A percentile compares a stretch with the other conserved stretches of the same genome.
These are phyloP conservation scores for Camellia granthamiana DNA, from an alignment of 148 eudicot species.

Conservation along the genomic window DNA sequence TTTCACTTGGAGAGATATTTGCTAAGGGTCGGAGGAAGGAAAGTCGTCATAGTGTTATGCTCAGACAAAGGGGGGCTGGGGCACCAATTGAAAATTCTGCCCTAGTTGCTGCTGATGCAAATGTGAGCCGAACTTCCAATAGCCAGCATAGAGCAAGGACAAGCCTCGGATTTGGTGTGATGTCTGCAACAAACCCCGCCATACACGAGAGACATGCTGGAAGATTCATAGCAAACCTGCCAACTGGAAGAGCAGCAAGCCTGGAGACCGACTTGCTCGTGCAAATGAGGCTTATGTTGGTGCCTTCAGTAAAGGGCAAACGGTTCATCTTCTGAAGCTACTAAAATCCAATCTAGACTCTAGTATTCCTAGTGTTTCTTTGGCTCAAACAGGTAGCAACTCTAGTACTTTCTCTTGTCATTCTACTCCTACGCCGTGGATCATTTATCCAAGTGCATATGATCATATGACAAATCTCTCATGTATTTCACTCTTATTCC, in stretches of 20 bases:
- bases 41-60: not conserved
- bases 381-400: conserved; percentile 3
- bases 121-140: not conserved
- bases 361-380: conserved; percentile 18
- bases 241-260: not conserved
- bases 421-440: too few relatives aligned
- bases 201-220: not conserved
- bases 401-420: not conserved
- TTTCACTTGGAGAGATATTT: not conserved
- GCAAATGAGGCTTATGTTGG: not conserved
- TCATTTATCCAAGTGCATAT: too few relatives aligned
- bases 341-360: conserved; percentile 1
- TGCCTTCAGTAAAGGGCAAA: conserved; percentile 5
- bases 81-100: not conserved
- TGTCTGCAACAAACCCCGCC: too few relatives aligned
- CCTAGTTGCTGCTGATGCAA: not conserved
- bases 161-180: not conserved
- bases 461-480: too few relatives aligned
- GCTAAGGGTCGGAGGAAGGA: not conserved
- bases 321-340: conserved; percentile 1
- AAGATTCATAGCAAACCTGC: not conserved
- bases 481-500: not conserved
- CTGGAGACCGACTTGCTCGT: too few relatives aligned
- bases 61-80: not conserved
- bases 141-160: not conserved